Percentiles rank a stretch among this genome's conserved stretches.
phyloP scores from a whole-genome alignment of 805 yeast genomes.

The Zygosaccharomyces bisporus region DNA sequence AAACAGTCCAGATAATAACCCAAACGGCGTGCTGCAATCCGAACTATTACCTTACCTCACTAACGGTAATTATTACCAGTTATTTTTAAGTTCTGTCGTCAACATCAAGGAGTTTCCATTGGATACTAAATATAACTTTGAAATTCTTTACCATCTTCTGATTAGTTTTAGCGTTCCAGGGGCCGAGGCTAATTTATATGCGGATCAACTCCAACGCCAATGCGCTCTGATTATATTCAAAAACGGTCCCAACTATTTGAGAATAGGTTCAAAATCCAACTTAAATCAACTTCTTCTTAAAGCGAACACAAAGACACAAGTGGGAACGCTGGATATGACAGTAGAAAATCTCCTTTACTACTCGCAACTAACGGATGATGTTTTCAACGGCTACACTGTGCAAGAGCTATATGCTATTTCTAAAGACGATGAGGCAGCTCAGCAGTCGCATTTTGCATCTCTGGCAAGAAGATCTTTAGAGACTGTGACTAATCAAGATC shows the following conservation, averaged over 20 bases:
- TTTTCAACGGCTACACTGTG: constrained; percentile 17
- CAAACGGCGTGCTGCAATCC: constrained; percentile 10
- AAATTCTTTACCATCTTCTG: constrained; percentile 17
- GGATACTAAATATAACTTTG: constrained; percentile 14
- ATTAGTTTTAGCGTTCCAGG: background rate
- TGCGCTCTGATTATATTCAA: constrained; percentile 22
- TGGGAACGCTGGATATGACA: constrained; percentile 11
- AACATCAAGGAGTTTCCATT: constrained; percentile 20
- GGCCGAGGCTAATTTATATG: background rate
- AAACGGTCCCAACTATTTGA: constrained; percentile 15
- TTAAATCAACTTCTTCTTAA: constrained; percentile 14
- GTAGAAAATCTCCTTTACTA: constrained; percentile 16
- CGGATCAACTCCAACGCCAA: constrained; percentile 5
- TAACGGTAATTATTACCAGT: constrained; percentile 10
- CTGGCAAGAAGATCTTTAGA: constrained; percentile 9
- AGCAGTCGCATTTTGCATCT: constrained; percentile 25
- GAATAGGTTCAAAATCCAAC: constrained; percentile 2
- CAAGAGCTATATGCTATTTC: constrained; percentile 23
- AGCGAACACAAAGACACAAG: constrained; percentile 12
- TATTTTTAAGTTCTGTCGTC: constrained; percentile 19
- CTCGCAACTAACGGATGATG: constrained; percentile 15
- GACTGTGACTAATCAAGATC: background rate
- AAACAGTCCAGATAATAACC: constrained; percentile 3
- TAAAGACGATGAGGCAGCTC: constrained; percentile 22
- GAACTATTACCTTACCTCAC: constrained; percentile 28